Evolutionary conservation across 768 basidiomycete species (phyloP).

Genomic region (Dioszegia hungarica): DNA sequence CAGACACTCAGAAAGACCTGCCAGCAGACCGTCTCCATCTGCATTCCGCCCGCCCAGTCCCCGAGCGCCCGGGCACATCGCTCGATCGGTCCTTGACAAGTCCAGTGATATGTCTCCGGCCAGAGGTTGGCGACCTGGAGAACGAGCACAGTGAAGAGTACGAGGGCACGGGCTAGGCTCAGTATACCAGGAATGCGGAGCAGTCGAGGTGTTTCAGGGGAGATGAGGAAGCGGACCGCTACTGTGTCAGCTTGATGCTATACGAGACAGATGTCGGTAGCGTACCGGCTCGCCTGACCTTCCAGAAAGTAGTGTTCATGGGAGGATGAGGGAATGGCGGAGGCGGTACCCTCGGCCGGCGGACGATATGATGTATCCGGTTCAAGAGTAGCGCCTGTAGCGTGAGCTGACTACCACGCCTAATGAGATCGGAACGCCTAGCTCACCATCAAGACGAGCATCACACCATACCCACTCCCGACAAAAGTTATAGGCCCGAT

Average conservation of each 20-base stretch:
- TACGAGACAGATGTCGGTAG: background rate
- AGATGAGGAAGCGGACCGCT: constrained; percentile 17
- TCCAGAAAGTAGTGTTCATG: constrained; percentile 11
- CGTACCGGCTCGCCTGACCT: constrained; percentile 3
- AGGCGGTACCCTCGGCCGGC: constrained; percentile 29
- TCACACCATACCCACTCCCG: constrained; percentile 41
- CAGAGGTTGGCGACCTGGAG: constrained; percentile 43
- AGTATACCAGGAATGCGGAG: constrained; percentile 37
- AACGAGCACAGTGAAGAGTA: constrained; percentile 31
- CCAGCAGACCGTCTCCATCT: constrained; percentile 42
- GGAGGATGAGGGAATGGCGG: constrained; percentile 29
- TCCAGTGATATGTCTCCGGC: constrained; percentile 13
- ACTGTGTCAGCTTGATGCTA: constrained; percentile 9
- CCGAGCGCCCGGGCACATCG: constrained; percentile 16
- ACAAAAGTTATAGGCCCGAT: constrained; percentile 39
- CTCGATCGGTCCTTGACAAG: constrained; percentile 3
- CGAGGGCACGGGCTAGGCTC: constrained; percentile 29
- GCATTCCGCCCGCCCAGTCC: constrained; percentile 34
- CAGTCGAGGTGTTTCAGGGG: constrained; percentile 20
- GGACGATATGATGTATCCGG: constrained; percentile 43
- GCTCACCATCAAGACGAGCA: constrained; percentile 41
- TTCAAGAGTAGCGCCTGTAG: constrained; percentile 39
- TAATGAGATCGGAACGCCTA: background rate
- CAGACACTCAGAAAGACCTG: constrained; percentile 44
- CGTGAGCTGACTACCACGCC: background rate